Evolutionary conservation across 495 filamentous ascomycete genomes (phyloP).

Genomic region (Aspergillus nanangensis): DNA sequence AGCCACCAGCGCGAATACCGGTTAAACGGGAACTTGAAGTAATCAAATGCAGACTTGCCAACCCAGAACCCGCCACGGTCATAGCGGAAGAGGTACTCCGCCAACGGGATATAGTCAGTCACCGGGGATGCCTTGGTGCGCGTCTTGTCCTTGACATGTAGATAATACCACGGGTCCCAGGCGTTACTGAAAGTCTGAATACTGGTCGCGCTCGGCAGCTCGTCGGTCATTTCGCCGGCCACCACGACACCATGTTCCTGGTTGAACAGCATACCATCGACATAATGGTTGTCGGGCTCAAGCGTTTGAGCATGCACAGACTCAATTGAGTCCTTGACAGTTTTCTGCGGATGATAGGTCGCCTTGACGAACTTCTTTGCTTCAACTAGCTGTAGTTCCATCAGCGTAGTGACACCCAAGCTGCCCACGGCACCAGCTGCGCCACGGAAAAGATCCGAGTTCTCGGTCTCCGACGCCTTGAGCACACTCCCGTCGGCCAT

Average conservation of each 20-base stretch:
- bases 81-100: slow-evolving; percentile 53
- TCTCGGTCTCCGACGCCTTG: slow-evolving; percentile 23
- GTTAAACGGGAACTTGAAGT: slow-evolving; percentile 48
- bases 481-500: slow-evolving; percentile 42
- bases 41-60: slow-evolving; percentile 37
- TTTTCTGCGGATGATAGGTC: slow-evolving; percentile 30
- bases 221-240: slow-evolving; percentile 33
- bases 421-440: slow-evolving; percentile 43
- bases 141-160: slow-evolving; percentile 30
- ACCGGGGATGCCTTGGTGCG: background rate
- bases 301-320: background rate
- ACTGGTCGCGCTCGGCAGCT: background rate
- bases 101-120: slow-evolving; percentile 41
- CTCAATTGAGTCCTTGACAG: background rate
- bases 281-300: slow-evolving; percentile 37
- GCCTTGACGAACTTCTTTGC: slow-evolving; percentile 39
- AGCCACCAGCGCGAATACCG: slow-evolving; percentile 39
- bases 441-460: slow-evolving; percentile 39
- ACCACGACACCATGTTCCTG: slow-evolving; percentile 29
- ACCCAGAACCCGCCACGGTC: slow-evolving; percentile 53
- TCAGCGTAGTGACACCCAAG: slow-evolving; percentile 40
- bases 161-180: slow-evolving; percentile 50
- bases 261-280: slow-evolving; percentile 43
- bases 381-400: slow-evolving; percentile 39
- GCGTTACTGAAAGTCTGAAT: slow-evolving; percentile 36